Base-by-base conservation (phyloP, 805 yeast species). In the Ogataea angusta region DNA sequence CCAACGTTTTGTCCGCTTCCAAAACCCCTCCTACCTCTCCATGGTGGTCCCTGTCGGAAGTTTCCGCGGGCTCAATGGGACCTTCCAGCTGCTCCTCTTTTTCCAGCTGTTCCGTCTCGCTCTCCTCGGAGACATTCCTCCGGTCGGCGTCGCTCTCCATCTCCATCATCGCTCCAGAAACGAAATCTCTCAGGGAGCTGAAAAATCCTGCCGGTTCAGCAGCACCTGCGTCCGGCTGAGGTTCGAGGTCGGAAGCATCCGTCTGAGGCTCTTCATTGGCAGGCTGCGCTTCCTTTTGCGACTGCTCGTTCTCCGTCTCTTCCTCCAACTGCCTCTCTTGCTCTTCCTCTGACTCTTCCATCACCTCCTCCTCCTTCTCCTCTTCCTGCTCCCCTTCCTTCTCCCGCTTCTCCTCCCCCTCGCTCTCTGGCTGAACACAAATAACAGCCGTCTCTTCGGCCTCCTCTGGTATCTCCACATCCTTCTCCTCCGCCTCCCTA, bases 91-190 rank as follows among this genome's bases (percentile, higher is more conserved):
- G 18, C n/a, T n/a, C n/a, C n/a, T n/a, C n/a, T n/a, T n/a, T n/a
- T n/a, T n/a, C n/a, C n/a, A n/a, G n/a, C n/a, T n/a, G n/a, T n/a
- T n/a, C n/a, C n/a, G 28, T 25, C 32, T 29, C 35, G 13, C 13
- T 32, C 7, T 2, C 27, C 30, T 31, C 27, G 16, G 30, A 16
- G 22, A 9, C 18, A 14, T 12, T 26, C 25, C 22, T n/a, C 36
- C 34, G 6, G 30, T 38, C 13, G 21, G 37, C 10, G n/a, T 30
- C 42, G 2, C 28, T 28, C 1, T 37, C 40, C 33, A 45, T 40
- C 25, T 47, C 45, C 45, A 45, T 36, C 45, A 44, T 42, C 7
- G 43, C 21, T 6, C 40, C 48, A 12, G 47, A 40, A 10, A 40
- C 49, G 36, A 48, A 45, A 3, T 45, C 33, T 12, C 25, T 10